Base-by-base conservation (phyloP, 495 filamentous ascomycete genomes). In the Poronia punctata region DNA sequence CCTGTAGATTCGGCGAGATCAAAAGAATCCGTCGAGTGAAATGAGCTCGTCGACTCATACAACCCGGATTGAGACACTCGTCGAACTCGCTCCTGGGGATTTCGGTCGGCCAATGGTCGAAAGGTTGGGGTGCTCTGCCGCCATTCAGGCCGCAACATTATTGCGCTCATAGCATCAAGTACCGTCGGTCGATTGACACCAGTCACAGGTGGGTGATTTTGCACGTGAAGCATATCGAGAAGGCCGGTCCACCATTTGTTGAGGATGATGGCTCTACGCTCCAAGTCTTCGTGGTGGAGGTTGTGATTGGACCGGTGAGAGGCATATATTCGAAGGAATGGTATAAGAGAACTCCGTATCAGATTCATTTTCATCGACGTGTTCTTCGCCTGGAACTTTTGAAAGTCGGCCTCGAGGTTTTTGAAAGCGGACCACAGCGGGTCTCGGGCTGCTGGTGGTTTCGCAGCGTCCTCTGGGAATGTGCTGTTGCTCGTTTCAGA, bases 241-340 rank as follows among this genome's bases (percentile, higher is more conserved):
- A 98, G 71, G 6, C 83, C 89, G 25, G 76, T 86, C 92, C 92
- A 98, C 92, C 92, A 98, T 56, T 87, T 92, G 53, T 95, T 88
- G 28, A 97, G 67, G 24, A 93, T 84, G 25, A 79, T 79, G 4
- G 84, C 75, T 40, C 92, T 72, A 24, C 86, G 77, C 44, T 98
- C 92, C 28, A 97, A 61, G 56, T 95, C 88, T 67, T 96, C 92
- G 5, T 87, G 72, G 21, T 76, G 66, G 14, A 71, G 45, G 34
- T 71, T 72, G 47, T 68, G 71, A 46, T 78, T 82, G 4, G 84
- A 88, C 2, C 77, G 63, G 50, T 92, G 82, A n/a, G 75, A 59
- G 30, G 77, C 73, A 49, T 88, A 78, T 33, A 75, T 80, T 37
- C 75, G 71, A 25, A 98, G 67, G 50, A 97, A 95, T 0, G 90